A percentile compares a stretch with the other conserved stretches of the same genome.
phyloP scores from a whole-genome alignment of 129 eudicot genomes.

The Flaveria bidentis region DNA sequence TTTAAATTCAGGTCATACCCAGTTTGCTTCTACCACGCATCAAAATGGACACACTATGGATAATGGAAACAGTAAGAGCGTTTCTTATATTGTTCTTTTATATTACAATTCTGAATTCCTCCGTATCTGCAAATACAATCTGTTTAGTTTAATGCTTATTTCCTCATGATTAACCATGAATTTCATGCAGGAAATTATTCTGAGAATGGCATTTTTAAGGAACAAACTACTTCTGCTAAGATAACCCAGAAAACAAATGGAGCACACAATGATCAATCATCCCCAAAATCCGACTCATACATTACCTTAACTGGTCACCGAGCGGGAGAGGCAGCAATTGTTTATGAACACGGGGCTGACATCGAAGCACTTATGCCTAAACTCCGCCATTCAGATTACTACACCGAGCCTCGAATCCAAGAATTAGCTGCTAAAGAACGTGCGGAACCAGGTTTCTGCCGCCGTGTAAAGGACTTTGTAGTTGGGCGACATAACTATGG shows the following conservation, averaged over 20 bases:
- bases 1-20: constrained; percentile 39
- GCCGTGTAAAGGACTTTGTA: constrained; percentile 71
- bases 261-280: constrained; percentile 39
- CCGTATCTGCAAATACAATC: neutral
- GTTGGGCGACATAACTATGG: constrained; percentile 86
- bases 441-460: constrained; percentile 85
- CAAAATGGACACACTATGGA: constrained; percentile 43
- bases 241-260: constrained; percentile 53
- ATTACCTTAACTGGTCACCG: constrained; percentile 79
- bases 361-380: constrained; percentile 96
- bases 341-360: constrained; percentile 93
- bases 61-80: constrained; percentile 52
- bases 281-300: constrained; percentile 64
- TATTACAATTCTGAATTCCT: neutral
- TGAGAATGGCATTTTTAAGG: constrained; percentile 52
- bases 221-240: constrained; percentile 33
- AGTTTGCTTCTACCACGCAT: constrained; percentile 33
- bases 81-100: neutral
- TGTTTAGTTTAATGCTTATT: neutral
- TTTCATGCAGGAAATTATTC: constrained; percentile 34
- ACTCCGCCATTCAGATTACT: constrained; percentile 91
- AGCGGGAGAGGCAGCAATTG: constrained; percentile 99
- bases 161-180: neutral
- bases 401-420: constrained; percentile 87
- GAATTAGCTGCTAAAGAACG: constrained; percentile 97